Base-by-base conservation (phyloP, 345 rosid genomes). In the Carallia brachiata region DNA sequence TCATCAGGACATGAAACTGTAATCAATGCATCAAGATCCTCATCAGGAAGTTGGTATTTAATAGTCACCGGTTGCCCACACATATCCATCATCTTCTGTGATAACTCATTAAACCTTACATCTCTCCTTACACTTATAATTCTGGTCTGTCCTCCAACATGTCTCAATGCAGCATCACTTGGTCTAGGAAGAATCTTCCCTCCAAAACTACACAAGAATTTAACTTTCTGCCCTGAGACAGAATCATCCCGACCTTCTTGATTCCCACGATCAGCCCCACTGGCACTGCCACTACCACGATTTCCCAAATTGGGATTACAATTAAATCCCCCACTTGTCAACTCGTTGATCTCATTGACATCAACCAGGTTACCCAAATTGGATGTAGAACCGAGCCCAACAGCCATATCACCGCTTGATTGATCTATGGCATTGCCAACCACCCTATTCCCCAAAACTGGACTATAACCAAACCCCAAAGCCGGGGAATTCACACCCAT, bases 141-240 rank as follows among this genome's bases (percentile, higher is more conserved):
- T 81, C 91, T 82, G 6, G 96, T 89, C 40, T 87, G 88, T 57
- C 96, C 92, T 62, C 96, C 92, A 16, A 82, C 92, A 64, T 89
- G 87, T 79, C 92, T 87, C 86, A 89, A 70, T 83, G 78, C 65
- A 31, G 88, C 88, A 82, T 89, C 90, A 73, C 89, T 86, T 3
- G 96, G 96, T 81, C 96, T 84, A 61, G 96, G 96, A 75, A 87
- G 75, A 69, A 89, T 89, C 78, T 83, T 87, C 19, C 96, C 96
- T 68, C 92, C 86, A 75, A 87, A 89, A 74, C 92, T 87, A 75
- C 90, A 89, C 78, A 89, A 78, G 53, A 89, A 78, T 78, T 87
- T 89, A 30, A 89, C 83, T 66, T 84, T 87, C 78, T 80, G 88
- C 72, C 85, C 81, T 1, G 88, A 80, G 19, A 74, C 77, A 0